These are phyloP conservation scores for Mycena albidolilacea DNA, from an alignment of 768 basidiomycete genomes.

Conservation along the genomic window DNA sequence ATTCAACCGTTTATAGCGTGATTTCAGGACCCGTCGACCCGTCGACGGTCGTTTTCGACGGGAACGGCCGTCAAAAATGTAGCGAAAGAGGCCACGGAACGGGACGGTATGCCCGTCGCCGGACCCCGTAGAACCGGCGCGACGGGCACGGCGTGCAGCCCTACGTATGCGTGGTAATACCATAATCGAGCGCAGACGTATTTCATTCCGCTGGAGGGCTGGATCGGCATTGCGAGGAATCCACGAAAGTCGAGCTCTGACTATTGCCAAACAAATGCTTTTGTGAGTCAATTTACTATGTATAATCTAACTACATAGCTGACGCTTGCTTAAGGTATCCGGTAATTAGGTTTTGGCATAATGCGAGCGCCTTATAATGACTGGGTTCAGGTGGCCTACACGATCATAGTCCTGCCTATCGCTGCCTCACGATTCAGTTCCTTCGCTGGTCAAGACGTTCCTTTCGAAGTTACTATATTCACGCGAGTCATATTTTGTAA, in stretches of 20 bases:
- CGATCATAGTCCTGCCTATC: constrained; percentile 64
- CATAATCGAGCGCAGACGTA: constrained; percentile 54
- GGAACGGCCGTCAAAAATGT: no score
- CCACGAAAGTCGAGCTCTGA: constrained; percentile 47
- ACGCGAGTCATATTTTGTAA: constrained; percentile 48
- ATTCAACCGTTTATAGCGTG: no score
- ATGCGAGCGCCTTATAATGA: not conserved
- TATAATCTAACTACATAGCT: constrained; percentile 18
- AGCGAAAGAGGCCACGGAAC: no score
- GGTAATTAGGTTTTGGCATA: constrained; percentile 40
- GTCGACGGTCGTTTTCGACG: no score
- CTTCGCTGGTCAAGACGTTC: constrained; percentile 59
- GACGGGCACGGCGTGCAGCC: no score
- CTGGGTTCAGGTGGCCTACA: constrained; percentile 60
- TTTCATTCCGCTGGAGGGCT: constrained; percentile 42
- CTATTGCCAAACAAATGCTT: constrained; percentile 65
- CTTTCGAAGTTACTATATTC: constrained; percentile 61
- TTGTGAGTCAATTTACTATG: constrained; percentile 50
- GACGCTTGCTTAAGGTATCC: constrained; percentile 47
- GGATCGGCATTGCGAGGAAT: constrained; percentile 41
- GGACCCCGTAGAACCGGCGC: no score
- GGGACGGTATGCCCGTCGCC: no score
- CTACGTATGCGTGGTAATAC: constrained; percentile 65
- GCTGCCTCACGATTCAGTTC: constrained; percentile 59
- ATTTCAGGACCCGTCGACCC: no score